Conservation (phyloP, 371 early-diverging fungal species). For the Aphelidium insulamus region DNA sequence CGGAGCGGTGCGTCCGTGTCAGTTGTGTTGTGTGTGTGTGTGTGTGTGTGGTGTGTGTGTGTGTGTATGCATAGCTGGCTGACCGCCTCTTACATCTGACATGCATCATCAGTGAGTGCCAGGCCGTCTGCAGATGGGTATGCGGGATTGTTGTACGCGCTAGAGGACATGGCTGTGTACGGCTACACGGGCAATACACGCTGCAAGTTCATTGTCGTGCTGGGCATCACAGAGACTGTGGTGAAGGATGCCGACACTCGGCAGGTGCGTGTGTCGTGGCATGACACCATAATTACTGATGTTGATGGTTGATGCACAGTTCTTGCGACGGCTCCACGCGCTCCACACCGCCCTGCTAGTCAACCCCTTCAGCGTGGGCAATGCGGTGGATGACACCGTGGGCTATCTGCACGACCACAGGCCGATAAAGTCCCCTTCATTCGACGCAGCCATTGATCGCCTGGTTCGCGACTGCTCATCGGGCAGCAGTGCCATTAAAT, state of each 20-base stretch:
- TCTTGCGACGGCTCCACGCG: too few relatives aligned
- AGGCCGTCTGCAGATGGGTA: conserved; percentile 44
- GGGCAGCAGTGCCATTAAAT: too few relatives aligned
- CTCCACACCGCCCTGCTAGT: too few relatives aligned
- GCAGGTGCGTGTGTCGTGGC: too few relatives aligned
- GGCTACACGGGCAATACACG: conserved; percentile 72
- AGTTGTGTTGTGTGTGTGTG: background rate
- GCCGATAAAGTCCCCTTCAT: too few relatives aligned
- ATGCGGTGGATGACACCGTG: too few relatives aligned
- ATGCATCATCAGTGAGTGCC: conserved; percentile 13
- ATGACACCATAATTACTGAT: too few relatives aligned
- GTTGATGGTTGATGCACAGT: too few relatives aligned
- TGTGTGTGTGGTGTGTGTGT: background rate
- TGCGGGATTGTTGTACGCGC: conserved; percentile 55
- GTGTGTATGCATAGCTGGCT: conserved; percentile 1
- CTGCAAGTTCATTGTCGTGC: conserved; percentile 49
- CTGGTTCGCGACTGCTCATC: too few relatives aligned
- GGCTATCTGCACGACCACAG: too few relatives aligned
- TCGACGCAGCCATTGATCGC: too few relatives aligned
- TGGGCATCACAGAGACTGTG: conserved; percentile 43
- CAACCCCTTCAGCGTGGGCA: too few relatives aligned
- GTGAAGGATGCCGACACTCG: conserved; percentile 56
- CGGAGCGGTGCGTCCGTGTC: background rate
- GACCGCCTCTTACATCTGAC: background rate
- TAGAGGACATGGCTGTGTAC: conserved; percentile 67